These are phyloP conservation scores for Persicaria tinctoria DNA, from an alignment of 148 eudicot genomes.

Conservation along the genomic window DNA sequence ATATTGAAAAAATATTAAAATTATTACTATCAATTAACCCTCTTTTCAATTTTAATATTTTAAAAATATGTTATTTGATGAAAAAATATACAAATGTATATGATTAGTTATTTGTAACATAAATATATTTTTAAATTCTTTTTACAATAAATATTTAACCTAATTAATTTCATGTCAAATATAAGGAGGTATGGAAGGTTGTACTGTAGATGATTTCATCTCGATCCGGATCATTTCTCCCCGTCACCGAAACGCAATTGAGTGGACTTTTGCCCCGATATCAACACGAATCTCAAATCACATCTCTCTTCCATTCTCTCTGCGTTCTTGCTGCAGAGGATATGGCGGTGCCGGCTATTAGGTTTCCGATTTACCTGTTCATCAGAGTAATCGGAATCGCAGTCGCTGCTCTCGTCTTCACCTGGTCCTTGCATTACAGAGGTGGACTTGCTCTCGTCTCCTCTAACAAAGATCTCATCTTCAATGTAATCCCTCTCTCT, in stretches of 20 bases:
- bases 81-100: too few relatives aligned
- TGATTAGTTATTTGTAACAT: too few relatives aligned
- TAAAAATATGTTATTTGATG: too few relatives aligned
- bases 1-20: too few relatives aligned
- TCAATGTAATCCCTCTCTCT: slow-evolving; percentile 48
- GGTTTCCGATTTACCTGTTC: slow-evolving; percentile 54
- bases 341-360: slow-evolving; percentile 68
- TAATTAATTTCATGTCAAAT: too few relatives aligned
- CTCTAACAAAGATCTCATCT: slow-evolving; percentile 62
- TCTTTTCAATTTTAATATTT: too few relatives aligned
- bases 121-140: too few relatives aligned
- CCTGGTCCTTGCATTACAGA: slow-evolving; percentile 67
- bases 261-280: not conserved
- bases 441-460: slow-evolving; percentile 83
- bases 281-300: not conserved
- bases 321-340: not conserved
- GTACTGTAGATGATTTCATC: too few relatives aligned
- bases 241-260: not conserved
- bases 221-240: too few relatives aligned
- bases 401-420: slow-evolving; percentile 43
- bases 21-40: too few relatives aligned
- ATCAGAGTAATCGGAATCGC: slow-evolving; percentile 55
- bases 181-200: too few relatives aligned
- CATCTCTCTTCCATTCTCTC: not conserved
- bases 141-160: too few relatives aligned